These are phyloP conservation scores for Massariosphaeria phaeospora DNA, from an alignment of 495 filamentous ascomycete genomes.

Conservation along the genomic window DNA sequence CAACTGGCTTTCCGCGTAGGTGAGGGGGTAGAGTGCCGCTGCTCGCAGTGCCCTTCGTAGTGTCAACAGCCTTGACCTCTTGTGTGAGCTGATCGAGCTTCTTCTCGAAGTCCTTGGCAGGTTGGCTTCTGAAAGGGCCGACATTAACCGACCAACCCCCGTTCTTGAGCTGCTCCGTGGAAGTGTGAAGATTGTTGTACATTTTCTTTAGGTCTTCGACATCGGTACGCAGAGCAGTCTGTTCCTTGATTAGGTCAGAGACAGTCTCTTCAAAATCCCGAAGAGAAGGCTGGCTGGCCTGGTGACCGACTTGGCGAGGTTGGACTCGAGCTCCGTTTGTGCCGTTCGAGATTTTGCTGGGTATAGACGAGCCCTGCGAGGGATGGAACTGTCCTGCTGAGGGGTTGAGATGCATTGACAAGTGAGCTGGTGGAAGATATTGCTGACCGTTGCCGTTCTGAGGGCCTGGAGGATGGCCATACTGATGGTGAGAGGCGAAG, in stretches of 20 bases:
- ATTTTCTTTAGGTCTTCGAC: neutral
- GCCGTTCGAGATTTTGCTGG: neutral
- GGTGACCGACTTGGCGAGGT: neutral
- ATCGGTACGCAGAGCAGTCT: neutral
- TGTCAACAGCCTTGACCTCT: too few species aligned
- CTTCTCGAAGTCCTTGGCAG: neutral
- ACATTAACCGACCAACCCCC: constrained; percentile 12
- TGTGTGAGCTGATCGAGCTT: constrained; percentile 13
- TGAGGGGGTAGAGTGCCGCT: too few species aligned
- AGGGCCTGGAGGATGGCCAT: too few species aligned
- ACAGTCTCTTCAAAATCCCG: neutral
- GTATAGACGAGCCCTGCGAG: neutral
- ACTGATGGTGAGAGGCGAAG: too few species aligned
- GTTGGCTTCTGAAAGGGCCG: neutral
- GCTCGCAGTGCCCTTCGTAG: too few species aligned
- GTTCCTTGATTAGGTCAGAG: neutral
- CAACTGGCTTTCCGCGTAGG: too few species aligned
- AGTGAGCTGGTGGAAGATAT: too few species aligned
- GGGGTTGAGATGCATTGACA: neutral
- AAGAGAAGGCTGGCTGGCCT: neutral
- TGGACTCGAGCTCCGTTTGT: too few species aligned
- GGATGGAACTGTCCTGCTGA: neutral
- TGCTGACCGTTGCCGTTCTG: too few species aligned
- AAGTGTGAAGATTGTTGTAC: neutral
- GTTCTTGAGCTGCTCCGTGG: constrained; percentile 3